A percentile compares a stretch with the other conserved stretches of the same genome.
These are phyloP conservation scores for Udeniomyces megalosporus DNA, from an alignment of 768 basidiomycete genomes.

Conservation along the genomic window DNA sequence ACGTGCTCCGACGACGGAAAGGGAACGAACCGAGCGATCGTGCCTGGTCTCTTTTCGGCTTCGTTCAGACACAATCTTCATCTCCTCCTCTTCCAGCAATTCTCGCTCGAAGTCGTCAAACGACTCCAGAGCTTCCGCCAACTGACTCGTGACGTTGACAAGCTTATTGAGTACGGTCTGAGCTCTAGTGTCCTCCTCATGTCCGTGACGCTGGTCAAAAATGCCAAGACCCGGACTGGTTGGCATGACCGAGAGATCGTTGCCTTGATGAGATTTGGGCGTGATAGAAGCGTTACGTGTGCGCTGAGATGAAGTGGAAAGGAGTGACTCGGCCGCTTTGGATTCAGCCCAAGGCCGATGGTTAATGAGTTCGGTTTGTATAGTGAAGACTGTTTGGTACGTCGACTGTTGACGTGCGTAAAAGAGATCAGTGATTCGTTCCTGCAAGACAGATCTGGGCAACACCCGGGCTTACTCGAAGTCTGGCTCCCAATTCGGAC, in stretches of 20 bases:
- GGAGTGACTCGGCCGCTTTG: constrained; percentile 8
- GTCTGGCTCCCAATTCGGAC: neutral
- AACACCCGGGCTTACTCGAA: neutral
- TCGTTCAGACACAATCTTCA: constrained; percentile 2
- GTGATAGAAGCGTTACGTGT: neutral
- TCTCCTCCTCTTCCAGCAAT: constrained; percentile 7
- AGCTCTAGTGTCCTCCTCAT: constrained; percentile 1
- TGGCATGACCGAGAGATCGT: neutral
- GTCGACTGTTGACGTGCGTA: neutral
- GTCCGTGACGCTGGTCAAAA: neutral
- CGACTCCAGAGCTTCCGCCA: neutral
- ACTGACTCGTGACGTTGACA: constrained; percentile 3
- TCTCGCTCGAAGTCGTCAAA: constrained; percentile 10
- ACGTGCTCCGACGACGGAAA: neutral
- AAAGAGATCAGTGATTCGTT: neutral
- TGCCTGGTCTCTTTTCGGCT: constrained; percentile 14
- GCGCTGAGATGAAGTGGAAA: neutral
- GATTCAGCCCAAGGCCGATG: constrained; percentile 16
- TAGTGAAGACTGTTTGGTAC: constrained; percentile 6
- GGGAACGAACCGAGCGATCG: constrained; percentile 5
- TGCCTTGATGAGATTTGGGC: neutral
- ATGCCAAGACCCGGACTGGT: neutral
- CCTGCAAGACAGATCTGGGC: too few species aligned
- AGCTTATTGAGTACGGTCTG: constrained; percentile 6
- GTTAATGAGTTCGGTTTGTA: constrained; percentile 9